Conservation (phyloP, 768 basidiomycete genomes). For the Dictyophora rubrovolvata region DNA sequence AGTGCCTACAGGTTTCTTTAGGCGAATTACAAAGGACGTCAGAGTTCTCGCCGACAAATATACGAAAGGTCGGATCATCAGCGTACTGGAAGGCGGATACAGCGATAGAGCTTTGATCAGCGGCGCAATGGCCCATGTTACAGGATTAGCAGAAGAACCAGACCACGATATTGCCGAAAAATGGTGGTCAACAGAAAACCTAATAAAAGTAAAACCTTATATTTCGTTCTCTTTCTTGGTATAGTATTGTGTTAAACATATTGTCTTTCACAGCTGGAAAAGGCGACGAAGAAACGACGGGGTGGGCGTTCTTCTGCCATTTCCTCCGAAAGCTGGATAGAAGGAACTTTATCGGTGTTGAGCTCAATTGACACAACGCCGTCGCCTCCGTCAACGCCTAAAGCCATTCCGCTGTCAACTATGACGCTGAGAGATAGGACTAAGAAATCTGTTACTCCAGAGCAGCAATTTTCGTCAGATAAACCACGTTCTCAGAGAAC, state of each 20-base stretch:
- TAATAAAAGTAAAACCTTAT: constrained; percentile 42
- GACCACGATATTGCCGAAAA: constrained; percentile 15
- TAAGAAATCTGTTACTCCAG: constrained; percentile 6
- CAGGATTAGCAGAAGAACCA: constrained; percentile 43
- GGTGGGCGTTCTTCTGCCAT: constrained; percentile 33
- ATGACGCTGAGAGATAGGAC: constrained; percentile 42
- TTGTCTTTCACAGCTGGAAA: constrained; percentile 51
- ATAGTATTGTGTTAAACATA: not conserved
- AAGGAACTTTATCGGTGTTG: constrained; percentile 42
- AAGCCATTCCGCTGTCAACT: constrained; percentile 26
- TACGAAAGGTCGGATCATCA: constrained; percentile 63
- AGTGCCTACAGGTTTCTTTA: constrained; percentile 79
- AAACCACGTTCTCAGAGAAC: constrained; percentile 1
- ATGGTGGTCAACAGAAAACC: constrained; percentile 62
- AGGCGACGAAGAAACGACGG: constrained; percentile 49
- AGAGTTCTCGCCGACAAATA: constrained; percentile 52
- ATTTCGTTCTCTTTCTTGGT: not conserved
- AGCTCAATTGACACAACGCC: constrained; percentile 29
- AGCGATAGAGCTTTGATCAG: constrained; percentile 81
- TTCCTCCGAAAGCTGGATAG: constrained; percentile 44
- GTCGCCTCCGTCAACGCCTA: constrained; percentile 12
- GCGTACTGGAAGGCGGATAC: constrained; percentile 93
- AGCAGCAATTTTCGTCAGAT: constrained; percentile 11
- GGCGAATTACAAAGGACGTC: constrained; percentile 70
- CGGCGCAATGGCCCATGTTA: constrained; percentile 73